A percentile compares a stretch with the other conserved stretches of the same genome.
Evolutionary conservation across 768 basidiomycete genomes (phyloP).

Genomic region (Russula lepida): DNA sequence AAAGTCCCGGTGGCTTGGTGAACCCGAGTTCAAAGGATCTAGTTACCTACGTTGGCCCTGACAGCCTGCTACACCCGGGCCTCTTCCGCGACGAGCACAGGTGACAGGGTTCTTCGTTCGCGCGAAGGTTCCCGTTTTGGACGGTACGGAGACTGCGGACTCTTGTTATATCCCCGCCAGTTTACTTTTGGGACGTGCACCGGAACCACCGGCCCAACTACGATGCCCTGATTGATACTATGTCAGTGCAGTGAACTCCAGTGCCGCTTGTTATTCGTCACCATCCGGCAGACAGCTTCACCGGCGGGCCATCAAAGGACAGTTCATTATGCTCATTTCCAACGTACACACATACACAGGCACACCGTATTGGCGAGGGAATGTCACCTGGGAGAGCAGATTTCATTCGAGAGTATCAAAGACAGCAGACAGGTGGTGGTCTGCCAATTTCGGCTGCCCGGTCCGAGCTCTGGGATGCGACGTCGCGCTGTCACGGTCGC

Average conservation of each 20-base stretch:
- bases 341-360: neutral
- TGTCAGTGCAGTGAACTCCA: neutral
- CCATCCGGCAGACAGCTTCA: neutral
- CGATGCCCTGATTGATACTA: neutral
- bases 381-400: too few species aligned
- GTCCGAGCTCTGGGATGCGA: constrained; percentile 3
- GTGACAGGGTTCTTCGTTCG: too few species aligned
- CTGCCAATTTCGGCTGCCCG: neutral
- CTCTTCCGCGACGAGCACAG: neutral
- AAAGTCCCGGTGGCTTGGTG: constrained; percentile 2
- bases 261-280: neutral
- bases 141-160: neutral
- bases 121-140: neutral
- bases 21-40: neutral
- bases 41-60: neutral
- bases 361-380: neutral
- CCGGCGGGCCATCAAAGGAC: neutral
- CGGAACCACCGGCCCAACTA: neutral
- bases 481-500: too few species aligned
- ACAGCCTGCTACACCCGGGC: neutral
- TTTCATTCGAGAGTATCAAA: too few species aligned
- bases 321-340: neutral
- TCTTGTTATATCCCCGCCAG: neutral
- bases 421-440: neutral
- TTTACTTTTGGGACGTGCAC: neutral